Evolutionary conservation across 306 rosid species (phyloP), one percentile per base, ranked within the genome.

Genomic region (Phaseolus lunatus): DNA sequence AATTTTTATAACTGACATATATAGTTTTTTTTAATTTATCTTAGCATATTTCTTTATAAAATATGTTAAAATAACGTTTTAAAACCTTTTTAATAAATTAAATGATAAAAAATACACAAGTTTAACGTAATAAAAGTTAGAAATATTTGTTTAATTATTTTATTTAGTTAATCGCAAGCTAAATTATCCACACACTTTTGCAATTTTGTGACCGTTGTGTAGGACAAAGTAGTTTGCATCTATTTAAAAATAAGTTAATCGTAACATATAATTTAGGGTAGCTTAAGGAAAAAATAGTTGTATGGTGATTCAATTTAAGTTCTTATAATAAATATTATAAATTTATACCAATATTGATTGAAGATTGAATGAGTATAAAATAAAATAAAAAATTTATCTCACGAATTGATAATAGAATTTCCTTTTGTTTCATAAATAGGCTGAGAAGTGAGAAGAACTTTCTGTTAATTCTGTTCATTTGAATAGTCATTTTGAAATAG

Each of bases 401-500:
- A 57, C 3, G 15, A 56, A 10, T 54, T 23, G 44, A 8, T 41
- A 0, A 9, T 10, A 41, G 3, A 8, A 24, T 57, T 57, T 24
- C 35, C 12, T 24, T n/a, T n/a, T n/a, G n/a, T n/a, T n/a, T n/a
- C n/a, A 9, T 9, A 39, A 39, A 13, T 9, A 9, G 44, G 45
- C 3, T 39, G 13, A 39, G 22, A 49, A 50, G 57, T 7, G 49
- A 19, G 48, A 18, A 19, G 4, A 26, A 35, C 15, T 1, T 52
- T 53, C 14, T 9, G 6, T 10, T 20, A 16, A 22, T 11, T 22
- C 62, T 20, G 63, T 56, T n/a, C 53, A 56, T 23, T 56, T 56
- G 33, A 56, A 56, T 56, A 10, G 31, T 65, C 9, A 35, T 4
- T 64, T 62, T n/a, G 16, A 64, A 64, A 64, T 35, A 64, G 48